Evolutionary conservation across 2,329 filamentous ascomycete genomes (phyloP).

Genomic region (Colletotrichum sublineola): DNA sequence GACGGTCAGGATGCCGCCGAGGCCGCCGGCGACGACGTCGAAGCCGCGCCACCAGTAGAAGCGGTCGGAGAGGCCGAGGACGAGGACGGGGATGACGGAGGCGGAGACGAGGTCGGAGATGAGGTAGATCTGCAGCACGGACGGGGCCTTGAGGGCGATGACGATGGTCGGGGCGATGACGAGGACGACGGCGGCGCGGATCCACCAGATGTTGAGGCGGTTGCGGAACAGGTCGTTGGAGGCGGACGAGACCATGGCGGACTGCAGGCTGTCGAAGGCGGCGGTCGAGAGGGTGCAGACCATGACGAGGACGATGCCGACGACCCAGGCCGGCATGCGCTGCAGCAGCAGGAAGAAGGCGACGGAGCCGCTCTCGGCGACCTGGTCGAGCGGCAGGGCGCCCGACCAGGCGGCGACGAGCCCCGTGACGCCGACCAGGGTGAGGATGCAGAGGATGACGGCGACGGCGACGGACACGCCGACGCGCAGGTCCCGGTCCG

Average conservation of each 20-base stretch:
- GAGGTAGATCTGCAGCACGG: slow-evolving; percentile 84
- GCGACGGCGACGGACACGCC: slow-evolving; percentile 78
- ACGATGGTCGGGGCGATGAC: slow-evolving; percentile 82
- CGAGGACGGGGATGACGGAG: slow-evolving; percentile 79
- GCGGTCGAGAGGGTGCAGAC: slow-evolving; percentile 81
- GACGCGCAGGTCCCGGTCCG: slow-evolving; percentile 82
- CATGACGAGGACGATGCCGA: slow-evolving; percentile 86
- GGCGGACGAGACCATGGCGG: slow-evolving; percentile 86
- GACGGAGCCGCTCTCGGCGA: slow-evolving; percentile 71
- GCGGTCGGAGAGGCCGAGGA: slow-evolving; percentile 76
- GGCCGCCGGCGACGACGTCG: slow-evolving; percentile 82
- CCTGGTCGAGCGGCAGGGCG: slow-evolving; percentile 73
- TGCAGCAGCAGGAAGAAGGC: slow-evolving; percentile 83
- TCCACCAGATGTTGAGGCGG: slow-evolving; percentile 80
- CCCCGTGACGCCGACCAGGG: slow-evolving; percentile 79
- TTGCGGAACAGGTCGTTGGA: slow-evolving; percentile 90
- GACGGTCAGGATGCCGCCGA: slow-evolving; percentile 83
- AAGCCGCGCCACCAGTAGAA: slow-evolving; percentile 83
- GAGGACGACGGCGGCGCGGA: slow-evolving; percentile 77
- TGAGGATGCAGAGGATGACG: slow-evolving; percentile 76
- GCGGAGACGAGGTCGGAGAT: slow-evolving; percentile 86
- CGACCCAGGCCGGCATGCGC: slow-evolving; percentile 82
- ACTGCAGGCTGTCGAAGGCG: slow-evolving; percentile 84
- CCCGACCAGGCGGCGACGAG: slow-evolving; percentile 85
- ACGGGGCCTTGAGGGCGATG: slow-evolving; percentile 79